phyloP scores from a whole-genome alignment of 345 rosid species.

The Sonneratia caseolaris region DNA sequence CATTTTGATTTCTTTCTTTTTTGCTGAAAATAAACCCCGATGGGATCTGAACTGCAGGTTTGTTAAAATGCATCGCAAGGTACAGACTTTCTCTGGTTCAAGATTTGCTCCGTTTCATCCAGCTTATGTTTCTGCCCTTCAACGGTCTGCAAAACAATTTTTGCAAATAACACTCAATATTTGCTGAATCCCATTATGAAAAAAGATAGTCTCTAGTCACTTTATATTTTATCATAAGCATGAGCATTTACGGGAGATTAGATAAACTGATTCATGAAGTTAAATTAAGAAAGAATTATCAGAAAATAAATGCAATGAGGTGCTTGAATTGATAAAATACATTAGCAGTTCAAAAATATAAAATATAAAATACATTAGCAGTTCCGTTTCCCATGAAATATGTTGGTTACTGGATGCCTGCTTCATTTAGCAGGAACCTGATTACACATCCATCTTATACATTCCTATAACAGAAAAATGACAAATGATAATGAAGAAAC shows the following conservation, averaged over 20 bases:
- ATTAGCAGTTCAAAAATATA: no score
- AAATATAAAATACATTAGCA: background rate
- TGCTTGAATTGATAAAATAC: no score
- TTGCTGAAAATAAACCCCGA: constrained; percentile 8
- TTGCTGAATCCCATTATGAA: no score
- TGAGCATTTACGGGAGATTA: no score
- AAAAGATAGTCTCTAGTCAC: no score
- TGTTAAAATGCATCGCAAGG: no score
- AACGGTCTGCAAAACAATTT: constrained; percentile 11
- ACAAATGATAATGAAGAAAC: background rate
- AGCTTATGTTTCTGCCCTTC: constrained; percentile 62
- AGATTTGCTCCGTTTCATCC: constrained; percentile 53
- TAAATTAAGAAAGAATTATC: no score
- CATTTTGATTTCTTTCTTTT: background rate
- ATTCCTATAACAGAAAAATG: background rate
- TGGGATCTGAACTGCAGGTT: no score
- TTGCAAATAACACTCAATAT: no score
- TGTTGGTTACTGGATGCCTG: background rate
- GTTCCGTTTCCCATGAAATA: background rate
- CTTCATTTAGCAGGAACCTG: background rate
- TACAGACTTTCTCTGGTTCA: constrained; percentile 10
- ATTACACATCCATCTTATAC: background rate
- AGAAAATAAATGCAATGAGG: no score
- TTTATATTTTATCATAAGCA: no score
- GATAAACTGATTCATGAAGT: no score